Base-by-base conservation (phyloP, 179 eudicot genomes). In the Amaranthus tricolor region DNA sequence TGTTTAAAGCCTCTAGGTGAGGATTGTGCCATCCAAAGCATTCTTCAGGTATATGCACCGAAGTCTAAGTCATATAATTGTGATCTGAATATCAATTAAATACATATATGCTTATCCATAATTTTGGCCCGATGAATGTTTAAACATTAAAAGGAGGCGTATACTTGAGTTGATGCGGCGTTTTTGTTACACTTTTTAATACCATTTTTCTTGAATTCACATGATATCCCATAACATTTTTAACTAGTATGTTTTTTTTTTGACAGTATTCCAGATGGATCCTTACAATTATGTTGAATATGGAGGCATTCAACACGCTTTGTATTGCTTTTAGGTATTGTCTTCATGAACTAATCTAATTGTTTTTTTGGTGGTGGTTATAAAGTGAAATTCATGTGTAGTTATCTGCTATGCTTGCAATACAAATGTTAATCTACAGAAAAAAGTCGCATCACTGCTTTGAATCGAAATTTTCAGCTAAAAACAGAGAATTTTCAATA, bases 1-100 rank as follows among this genome's bases (percentile, higher is more conserved):
- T 95, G 99, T 81, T 78, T 95, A 85, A 95, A 95, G 91, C 99
- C 99, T 60, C 90, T 95, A 43, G 98, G 97, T 63, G 86, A 87
- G 72, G 99, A 91, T 82, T 95, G 99, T 87, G 99, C 96, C 74
- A 91, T 89, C 80, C 98, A 95, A 80, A 93, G 96, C 84, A 82
- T 93, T 82, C 90, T 95, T 62, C 99, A 95, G 97, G 99, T 95
- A 31, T 31, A 31, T 1, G 43, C 6, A 73, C 51, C 21, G 14
- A 51, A 78, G 55, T 31, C 21, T 50, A 21, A 12, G 73, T 52
- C 47, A 43, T 43, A 50, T 59, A 7, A 40, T 60, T 73, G 59
- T 19, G 7, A 52, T 45, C 54, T 55, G 8, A 50, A 21, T 13
- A 20, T 45, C 21, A 31, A 50, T 51, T 20, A 44, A 51, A 24